These are phyloP conservation scores for Monosporascus sp. DNA, from an alignment of 2,329 filamentous ascomycete species.

Conservation along the genomic window DNA sequence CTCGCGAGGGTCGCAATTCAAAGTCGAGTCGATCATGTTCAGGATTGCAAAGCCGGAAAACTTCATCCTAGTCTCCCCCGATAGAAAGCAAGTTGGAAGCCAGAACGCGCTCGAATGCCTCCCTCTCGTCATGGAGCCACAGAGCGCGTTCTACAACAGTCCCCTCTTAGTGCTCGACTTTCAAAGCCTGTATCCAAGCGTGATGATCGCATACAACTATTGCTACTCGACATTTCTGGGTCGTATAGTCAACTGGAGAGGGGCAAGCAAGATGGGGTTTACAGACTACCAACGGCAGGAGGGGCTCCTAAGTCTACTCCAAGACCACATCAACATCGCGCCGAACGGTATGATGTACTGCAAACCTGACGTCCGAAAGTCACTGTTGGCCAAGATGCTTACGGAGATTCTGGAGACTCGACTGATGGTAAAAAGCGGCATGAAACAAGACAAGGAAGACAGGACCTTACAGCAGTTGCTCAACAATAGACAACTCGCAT, in stretches of 20 bases:
- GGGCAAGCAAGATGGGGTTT: constrained; percentile 91
- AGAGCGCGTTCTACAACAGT: constrained; percentile 88
- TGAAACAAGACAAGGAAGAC: constrained; percentile 91
- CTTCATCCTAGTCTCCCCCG: constrained; percentile 84
- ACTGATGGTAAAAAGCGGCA: constrained; percentile 95
- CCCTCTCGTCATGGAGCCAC: constrained; percentile 94
- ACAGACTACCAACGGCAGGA: constrained; percentile 75
- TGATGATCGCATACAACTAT: constrained; percentile 99
- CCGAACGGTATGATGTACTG: constrained; percentile 97
- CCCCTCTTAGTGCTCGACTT: constrained; percentile 91
- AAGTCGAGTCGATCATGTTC: constrained; percentile 98
- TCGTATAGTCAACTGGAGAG: constrained; percentile 80
- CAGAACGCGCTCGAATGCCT: constrained; percentile 94
- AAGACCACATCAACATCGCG: constrained; percentile 84
- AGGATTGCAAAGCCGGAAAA: constrained; percentile 96
- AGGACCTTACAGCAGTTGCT: constrained; percentile 77
- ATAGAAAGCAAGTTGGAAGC: constrained; percentile 81
- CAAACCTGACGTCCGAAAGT: constrained; percentile 80
- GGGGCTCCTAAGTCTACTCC: constrained; percentile 68
- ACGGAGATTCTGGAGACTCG: constrained; percentile 92
- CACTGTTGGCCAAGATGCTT: constrained; percentile 91
- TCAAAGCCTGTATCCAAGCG: constrained; percentile 90
- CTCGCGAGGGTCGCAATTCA: constrained; percentile 92
- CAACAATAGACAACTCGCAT: constrained; percentile 87
- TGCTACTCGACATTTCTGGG: constrained; percentile 97